These are phyloP conservation scores for Speleostelium caveatum DNA, from an alignment of 78 protist genomes.

Conservation along the genomic window DNA sequence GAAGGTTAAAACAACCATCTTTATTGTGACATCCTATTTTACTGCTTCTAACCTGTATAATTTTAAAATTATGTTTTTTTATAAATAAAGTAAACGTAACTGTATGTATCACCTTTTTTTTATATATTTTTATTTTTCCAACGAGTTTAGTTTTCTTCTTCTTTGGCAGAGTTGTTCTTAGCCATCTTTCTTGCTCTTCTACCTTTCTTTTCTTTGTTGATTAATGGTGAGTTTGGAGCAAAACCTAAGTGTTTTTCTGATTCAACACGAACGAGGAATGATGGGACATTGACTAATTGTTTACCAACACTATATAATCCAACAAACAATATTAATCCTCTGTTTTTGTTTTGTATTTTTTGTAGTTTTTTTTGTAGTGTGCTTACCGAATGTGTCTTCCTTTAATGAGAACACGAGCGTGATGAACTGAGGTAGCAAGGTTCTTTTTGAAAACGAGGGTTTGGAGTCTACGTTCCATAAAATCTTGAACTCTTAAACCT, in stretches of 20 bases:
- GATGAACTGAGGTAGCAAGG: constrained; percentile 99
- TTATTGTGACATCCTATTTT: too few species aligned
- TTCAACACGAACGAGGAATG: constrained; percentile 99
- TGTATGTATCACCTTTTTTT: neutral
- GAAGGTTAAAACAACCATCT: too few species aligned
- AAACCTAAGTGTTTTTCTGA: constrained; percentile 97
- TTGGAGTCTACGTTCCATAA: constrained; percentile 99
- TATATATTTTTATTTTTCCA: too few species aligned
- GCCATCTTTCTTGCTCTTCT: constrained; percentile 94
- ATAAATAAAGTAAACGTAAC: neutral
- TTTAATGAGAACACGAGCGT: constrained; percentile 99
- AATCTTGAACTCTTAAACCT: constrained; percentile 95
- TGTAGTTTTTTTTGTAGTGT: neutral
- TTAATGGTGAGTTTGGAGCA: constrained; percentile 92
- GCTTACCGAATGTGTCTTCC: constrained; percentile 98
- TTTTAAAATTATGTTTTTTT: too few species aligned
- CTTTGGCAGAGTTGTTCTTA: constrained; percentile 17
- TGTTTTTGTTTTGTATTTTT: neutral
- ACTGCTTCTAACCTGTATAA: too few species aligned
- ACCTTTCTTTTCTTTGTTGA: constrained; percentile 97
- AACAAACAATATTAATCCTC: neutral
- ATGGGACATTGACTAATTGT: constrained; percentile 99
- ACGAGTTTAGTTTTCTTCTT: constrained; percentile 13
- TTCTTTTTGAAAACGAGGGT: constrained; percentile 96
- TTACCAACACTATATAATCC: constrained; percentile 94